Conservation (phyloP, 345 rosid species). For the Eucalyptus shirleyi region DNA sequence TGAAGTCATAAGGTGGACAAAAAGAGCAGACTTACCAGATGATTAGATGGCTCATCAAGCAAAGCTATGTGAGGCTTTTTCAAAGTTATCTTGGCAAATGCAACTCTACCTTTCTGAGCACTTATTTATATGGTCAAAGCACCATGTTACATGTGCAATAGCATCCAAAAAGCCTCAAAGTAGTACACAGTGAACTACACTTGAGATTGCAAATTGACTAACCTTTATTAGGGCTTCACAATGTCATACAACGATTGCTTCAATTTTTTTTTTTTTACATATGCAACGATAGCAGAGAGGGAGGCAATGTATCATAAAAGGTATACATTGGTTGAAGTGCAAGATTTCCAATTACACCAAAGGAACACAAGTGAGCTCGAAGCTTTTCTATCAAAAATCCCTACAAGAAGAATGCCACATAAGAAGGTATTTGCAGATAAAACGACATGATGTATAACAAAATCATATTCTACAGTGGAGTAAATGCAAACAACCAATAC, state of each 20-base stretch:
- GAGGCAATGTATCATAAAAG: not conserved
- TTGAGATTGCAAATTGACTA: no score
- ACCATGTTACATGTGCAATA: no score
- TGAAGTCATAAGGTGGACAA: no score
- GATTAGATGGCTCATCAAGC: not conserved
- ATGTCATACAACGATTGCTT: not conserved
- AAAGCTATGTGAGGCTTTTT: no score
- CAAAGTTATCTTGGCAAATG: no score
- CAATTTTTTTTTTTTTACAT: not conserved
- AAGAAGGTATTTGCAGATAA: not conserved
- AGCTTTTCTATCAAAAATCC: not conserved
- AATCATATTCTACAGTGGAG: not conserved
- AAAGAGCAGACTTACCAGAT: no score
- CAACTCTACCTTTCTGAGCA: no score
- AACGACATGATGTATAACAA: not conserved
- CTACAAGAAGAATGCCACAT: not conserved
- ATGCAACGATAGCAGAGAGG: not conserved
- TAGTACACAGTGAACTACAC: no score
- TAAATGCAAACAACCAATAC: not conserved
- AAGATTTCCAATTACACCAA: not conserved
- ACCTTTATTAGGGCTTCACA: not conserved
- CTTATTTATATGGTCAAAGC: no score
- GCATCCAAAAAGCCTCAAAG: no score
- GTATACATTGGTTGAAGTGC: not conserved
- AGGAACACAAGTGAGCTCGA: not conserved